phyloP scores from a whole-genome alignment of 768 basidiomycete genomes.

The Hericium rajendrae region DNA sequence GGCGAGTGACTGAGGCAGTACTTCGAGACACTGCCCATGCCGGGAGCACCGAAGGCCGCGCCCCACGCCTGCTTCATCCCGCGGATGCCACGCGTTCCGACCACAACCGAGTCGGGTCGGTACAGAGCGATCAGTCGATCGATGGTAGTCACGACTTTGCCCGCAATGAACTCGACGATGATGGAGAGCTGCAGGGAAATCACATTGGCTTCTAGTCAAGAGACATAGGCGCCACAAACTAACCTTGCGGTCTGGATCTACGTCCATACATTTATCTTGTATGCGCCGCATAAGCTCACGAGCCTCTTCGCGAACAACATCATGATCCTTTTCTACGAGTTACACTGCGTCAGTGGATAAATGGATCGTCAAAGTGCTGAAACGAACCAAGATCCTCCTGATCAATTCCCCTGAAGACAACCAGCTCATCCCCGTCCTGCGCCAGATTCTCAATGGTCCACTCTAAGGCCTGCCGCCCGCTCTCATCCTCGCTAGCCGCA shows the following conservation, averaged over 20 bases:
- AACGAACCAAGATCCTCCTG: conserved; percentile 70
- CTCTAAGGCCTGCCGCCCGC: conserved; percentile 78
- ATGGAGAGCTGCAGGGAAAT: conserved; percentile 57
- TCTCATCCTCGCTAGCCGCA: conserved; percentile 82
- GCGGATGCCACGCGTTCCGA: conserved; percentile 75
- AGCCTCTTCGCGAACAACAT: conserved; percentile 76
- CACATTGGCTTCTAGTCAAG: not conserved
- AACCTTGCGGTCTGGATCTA: conserved; percentile 70
- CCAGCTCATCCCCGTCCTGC: conserved; percentile 85
- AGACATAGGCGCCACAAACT: not conserved
- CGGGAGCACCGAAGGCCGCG: conserved; percentile 39
- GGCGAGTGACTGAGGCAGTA: conserved; percentile 87
- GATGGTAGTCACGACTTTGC: conserved; percentile 79
- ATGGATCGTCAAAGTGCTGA: not conserved
- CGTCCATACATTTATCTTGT: conserved; percentile 72
- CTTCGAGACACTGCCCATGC: conserved; percentile 54
- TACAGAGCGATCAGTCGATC: conserved; percentile 90
- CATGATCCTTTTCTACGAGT: conserved; percentile 59
- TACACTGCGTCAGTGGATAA: not conserved
- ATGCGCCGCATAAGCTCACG: conserved; percentile 69
- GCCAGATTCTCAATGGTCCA: conserved; percentile 85
- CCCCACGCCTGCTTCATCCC: conserved; percentile 45
- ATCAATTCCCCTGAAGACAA: conserved; percentile 86
- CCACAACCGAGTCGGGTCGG: conserved; percentile 85
- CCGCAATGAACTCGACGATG: conserved; percentile 90